These are phyloP conservation scores for Fonsecaea pugnacius DNA, from an alignment of 2,329 filamentous ascomycete species.

Conservation along the genomic window DNA sequence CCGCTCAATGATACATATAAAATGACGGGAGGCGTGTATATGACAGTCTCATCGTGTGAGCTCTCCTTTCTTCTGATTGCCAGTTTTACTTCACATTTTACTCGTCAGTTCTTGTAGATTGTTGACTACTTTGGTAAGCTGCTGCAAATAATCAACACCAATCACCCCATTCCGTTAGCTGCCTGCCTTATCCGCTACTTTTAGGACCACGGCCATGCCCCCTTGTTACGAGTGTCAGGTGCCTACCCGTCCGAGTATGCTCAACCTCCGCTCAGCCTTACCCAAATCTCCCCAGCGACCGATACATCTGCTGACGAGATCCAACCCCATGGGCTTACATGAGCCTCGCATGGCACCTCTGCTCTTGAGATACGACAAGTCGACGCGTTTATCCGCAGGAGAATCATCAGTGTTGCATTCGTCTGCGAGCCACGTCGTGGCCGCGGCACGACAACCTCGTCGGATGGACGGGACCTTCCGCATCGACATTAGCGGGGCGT, in stretches of 20 bases:
- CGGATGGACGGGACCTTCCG: background rate
- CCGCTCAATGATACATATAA: too few relatives aligned
- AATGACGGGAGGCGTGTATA: too few relatives aligned
- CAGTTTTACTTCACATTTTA: background rate
- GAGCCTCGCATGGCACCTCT: background rate
- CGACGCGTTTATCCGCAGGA: background rate
- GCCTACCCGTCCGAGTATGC: background rate
- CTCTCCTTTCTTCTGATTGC: background rate
- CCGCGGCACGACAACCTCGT: background rate
- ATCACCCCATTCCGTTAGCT: background rate
- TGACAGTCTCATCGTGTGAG: background rate
- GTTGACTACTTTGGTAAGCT: background rate
- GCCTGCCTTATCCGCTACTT: background rate
- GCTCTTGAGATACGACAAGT: background rate
- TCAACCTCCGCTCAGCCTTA: background rate
- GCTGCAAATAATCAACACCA: background rate
- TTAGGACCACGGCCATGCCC: background rate
- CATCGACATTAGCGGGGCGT: background rate
- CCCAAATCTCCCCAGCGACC: background rate
- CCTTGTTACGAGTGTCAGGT: background rate
- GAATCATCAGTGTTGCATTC: background rate
- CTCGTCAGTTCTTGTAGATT: background rate
- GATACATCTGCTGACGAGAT: background rate
- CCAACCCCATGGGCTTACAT: background rate
- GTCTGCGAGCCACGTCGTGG: background rate